These are phyloP conservation scores for Saccharomyces jurei DNA, from an alignment of 805 yeast genomes.

Conservation along the genomic window DNA sequence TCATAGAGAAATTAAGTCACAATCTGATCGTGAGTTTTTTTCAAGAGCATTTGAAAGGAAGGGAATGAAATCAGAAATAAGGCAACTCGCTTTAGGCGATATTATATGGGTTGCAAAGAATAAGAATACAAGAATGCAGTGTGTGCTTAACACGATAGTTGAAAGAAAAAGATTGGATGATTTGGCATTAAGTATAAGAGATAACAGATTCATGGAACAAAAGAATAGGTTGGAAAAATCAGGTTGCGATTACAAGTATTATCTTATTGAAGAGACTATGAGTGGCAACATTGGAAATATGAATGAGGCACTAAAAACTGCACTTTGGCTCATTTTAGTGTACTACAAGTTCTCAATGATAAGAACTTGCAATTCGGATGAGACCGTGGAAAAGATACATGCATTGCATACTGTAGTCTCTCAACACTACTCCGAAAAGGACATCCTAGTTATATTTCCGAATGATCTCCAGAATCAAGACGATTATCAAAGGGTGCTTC, in stretches of 20 bases:
- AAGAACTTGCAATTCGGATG: slow-evolving; percentile 63
- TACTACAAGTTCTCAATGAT: slow-evolving; percentile 59
- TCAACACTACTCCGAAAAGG: slow-evolving; percentile 37
- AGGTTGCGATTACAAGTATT: slow-evolving; percentile 58
- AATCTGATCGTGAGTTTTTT: slow-evolving; percentile 64
- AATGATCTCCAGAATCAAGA: slow-evolving; percentile 40
- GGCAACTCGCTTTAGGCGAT: slow-evolving; percentile 76
- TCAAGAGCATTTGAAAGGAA: slow-evolving; percentile 40
- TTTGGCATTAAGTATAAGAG: slow-evolving; percentile 70
- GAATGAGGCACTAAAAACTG: slow-evolving; percentile 65
- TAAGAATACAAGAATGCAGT: slow-evolving; percentile 47
- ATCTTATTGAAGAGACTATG: slow-evolving; percentile 71
- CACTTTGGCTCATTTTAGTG: slow-evolving; percentile 62
- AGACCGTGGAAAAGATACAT: slow-evolving; percentile 43
- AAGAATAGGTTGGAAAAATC: slow-evolving; percentile 65
- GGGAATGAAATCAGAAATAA: slow-evolving; percentile 44
- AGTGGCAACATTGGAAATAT: slow-evolving; percentile 35
- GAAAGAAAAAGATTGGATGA: slow-evolving; percentile 90
- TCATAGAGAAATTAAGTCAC: slow-evolving; percentile 71
- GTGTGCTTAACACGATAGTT: slow-evolving; percentile 70
- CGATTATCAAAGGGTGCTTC: slow-evolving; percentile 39
- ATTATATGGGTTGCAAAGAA: slow-evolving; percentile 81
- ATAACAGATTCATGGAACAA: slow-evolving; percentile 86
- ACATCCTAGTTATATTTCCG: slow-evolving; percentile 46
- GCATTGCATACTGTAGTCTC: slow-evolving; percentile 42